phyloP scores from a whole-genome alignment of 1,284 basidiomycete species.

The Fomitopsis schrenkii region DNA sequence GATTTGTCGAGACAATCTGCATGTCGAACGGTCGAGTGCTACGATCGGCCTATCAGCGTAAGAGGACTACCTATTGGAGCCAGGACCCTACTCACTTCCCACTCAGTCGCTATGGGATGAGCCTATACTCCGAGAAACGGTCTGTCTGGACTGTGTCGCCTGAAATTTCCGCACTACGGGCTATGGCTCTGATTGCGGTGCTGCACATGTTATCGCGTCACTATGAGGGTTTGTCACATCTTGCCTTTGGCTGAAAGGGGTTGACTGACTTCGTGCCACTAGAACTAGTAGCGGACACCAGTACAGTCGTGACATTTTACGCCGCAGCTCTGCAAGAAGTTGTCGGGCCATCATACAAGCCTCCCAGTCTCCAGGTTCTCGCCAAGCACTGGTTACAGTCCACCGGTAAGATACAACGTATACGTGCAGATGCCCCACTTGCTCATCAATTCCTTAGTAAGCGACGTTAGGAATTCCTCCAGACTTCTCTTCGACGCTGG shows the following conservation, averaged over 20 bases:
- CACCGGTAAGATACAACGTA: slow-evolving; percentile 46
- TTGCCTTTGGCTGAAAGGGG: not conserved
- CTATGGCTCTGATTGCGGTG: slow-evolving; percentile 63
- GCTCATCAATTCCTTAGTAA: slow-evolving; percentile 32
- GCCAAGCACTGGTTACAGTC: slow-evolving; percentile 74
- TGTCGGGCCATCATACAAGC: slow-evolving; percentile 54
- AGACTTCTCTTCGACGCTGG: slow-evolving; percentile 74
- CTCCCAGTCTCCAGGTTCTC: slow-evolving; percentile 70
- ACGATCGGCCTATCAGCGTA: slow-evolving; percentile 51
- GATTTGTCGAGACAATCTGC: slow-evolving; percentile 52
- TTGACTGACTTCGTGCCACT: not conserved
- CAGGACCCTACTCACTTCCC: not conserved
- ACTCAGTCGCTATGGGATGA: slow-evolving; percentile 33
- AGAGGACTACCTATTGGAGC: slow-evolving; percentile 10
- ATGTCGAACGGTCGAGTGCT: slow-evolving; percentile 31
- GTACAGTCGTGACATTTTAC: slow-evolving; percentile 76
- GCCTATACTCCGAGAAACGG: slow-evolving; percentile 37
- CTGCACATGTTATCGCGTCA: slow-evolving; percentile 67
- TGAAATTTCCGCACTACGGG: slow-evolving; percentile 61
- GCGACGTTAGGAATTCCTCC: slow-evolving; percentile 71
- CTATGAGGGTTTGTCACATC: slow-evolving; percentile 51
- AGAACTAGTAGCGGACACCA: slow-evolving; percentile 66
- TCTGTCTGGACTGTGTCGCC: slow-evolving; percentile 69
- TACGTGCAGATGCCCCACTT: not conserved
- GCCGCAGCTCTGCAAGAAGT: slow-evolving; percentile 58